phyloP scores from a whole-genome alignment of 352 stramenopile genomes.

The Globisporangium lucens region DNA sequence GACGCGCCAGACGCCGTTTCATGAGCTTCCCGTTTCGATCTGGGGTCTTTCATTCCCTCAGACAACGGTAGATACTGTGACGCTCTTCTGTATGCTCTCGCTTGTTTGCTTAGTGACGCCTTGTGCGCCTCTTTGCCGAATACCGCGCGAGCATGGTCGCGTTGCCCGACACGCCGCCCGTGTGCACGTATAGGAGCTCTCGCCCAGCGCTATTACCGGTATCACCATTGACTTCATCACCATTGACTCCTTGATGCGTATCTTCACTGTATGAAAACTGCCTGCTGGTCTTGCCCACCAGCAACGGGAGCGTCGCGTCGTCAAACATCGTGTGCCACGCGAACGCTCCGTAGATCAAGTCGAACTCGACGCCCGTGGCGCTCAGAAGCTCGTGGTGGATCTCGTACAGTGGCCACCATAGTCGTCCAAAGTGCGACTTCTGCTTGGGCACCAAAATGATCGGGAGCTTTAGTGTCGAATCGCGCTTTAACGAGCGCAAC shows the following conservation, averaged over 20 bases:
- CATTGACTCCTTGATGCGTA: neutral
- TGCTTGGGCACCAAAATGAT: conserved; percentile 39
- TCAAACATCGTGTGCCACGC: conserved; percentile 82
- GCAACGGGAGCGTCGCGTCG: conserved; percentile 27
- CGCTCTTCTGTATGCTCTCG: neutral
- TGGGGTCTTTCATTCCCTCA: neutral
- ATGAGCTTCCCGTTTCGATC: neutral
- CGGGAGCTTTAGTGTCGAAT: conserved; percentile 21
- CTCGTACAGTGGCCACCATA: conserved; percentile 48
- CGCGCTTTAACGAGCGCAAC: neutral
- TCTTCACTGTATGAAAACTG: neutral
- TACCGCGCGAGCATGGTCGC: conserved; percentile 71
- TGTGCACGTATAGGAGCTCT: conserved; percentile 81
- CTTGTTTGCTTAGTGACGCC: neutral
- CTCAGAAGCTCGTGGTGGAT: conserved; percentile 61
- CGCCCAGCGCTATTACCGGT: conserved; percentile 5
- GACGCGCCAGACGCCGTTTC: conserved; percentile 14
- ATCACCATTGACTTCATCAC: too few species aligned
- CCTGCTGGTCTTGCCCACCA: conserved; percentile 16
- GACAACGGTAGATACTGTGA: neutral
- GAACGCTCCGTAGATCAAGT: conserved; percentile 74
- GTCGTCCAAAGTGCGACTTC: conserved; percentile 70
- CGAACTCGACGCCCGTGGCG: conserved; percentile 65
- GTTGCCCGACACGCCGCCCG: conserved; percentile 72
- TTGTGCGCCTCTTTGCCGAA: conserved; percentile 20